Evolutionary conservation across 805 yeast genomes (phyloP).

Genomic region (Starmerella bombi): DNA sequence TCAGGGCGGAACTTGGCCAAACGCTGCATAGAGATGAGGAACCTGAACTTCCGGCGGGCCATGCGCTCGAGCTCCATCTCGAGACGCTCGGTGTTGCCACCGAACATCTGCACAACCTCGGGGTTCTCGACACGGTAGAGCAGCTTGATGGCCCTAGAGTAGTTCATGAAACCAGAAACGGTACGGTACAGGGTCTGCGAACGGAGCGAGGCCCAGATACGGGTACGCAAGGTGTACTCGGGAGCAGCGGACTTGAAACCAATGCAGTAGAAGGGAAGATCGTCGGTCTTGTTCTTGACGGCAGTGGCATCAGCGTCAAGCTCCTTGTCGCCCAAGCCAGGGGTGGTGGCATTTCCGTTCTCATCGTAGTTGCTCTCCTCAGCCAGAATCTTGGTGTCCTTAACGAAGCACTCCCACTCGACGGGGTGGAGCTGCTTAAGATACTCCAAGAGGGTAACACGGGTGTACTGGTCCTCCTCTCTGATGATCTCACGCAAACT

Average conservation of each 20-base stretch:
- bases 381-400: constrained; percentile 88
- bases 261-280: constrained; percentile 85
- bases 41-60: constrained; percentile 66
- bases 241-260: constrained; percentile 98
- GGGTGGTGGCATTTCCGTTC: constrained; percentile 28
- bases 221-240: constrained; percentile 85
- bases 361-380: constrained; percentile 74
- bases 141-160: constrained; percentile 87
- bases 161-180: constrained; percentile 96
- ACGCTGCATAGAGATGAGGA: constrained; percentile 82
- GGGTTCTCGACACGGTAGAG: constrained; percentile 91
- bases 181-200: constrained; percentile 95
- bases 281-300: constrained; percentile 76
- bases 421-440: constrained; percentile 89
- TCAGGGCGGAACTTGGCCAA: constrained; percentile 47
- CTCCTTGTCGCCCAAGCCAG: constrained; percentile 26
- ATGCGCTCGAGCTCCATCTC: constrained; percentile 85
- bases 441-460: constrained; percentile 86
- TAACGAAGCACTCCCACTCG: constrained; percentile 96
- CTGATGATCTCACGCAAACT: constrained; percentile 93
- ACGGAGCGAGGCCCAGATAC: constrained; percentile 97
- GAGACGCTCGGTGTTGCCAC: constrained; percentile 93
- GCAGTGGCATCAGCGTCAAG: constrained; percentile 43
- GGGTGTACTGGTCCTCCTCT: constrained; percentile 92
- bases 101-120: constrained; percentile 92